phyloP scores from a whole-genome alignment of 371 early-diverging fungal genomes.

The Smittium culicis region DNA sequence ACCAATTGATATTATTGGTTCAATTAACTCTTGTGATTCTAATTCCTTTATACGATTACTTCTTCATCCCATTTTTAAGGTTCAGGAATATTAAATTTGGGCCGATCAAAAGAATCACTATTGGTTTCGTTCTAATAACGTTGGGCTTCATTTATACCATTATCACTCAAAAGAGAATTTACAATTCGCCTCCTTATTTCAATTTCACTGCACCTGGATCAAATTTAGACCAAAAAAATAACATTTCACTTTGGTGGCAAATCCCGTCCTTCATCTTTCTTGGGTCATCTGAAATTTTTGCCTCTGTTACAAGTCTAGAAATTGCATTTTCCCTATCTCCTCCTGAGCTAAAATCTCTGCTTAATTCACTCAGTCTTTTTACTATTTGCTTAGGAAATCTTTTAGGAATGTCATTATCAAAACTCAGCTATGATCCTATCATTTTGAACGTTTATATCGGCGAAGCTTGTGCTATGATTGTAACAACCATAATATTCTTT shows the following conservation, averaged over 20 bases:
- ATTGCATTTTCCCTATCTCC: conserved; percentile 14
- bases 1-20: conserved; percentile 43
- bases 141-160: conserved; percentile 55
- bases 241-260: conserved; percentile 31
- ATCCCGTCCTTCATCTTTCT: conserved; percentile 48
- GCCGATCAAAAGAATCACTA: conserved; percentile 52
- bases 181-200: conserved; percentile 40
- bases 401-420: conserved; percentile 13
- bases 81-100: conserved; percentile 43
- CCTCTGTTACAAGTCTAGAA: conserved; percentile 30
- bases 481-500: conserved; percentile 11
- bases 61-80: conserved; percentile 53
- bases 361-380: conserved; percentile 41
- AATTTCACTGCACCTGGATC: conserved; percentile 18
- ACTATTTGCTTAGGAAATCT: conserved; percentile 49
- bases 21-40: conserved; percentile 49
- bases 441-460: conserved; percentile 8
- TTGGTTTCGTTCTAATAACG: conserved; percentile 51
- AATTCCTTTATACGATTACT: conserved; percentile 54
- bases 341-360: conserved; percentile 16
- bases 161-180: conserved; percentile 49
- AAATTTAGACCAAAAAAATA: conserved; percentile 12
- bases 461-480: conserved; percentile 5
- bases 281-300: conserved; percentile 57
- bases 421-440: conserved; percentile 5